phyloP scores from a whole-genome alignment of 768 basidiomycete species.

The Kwoniella botswanensis region DNA sequence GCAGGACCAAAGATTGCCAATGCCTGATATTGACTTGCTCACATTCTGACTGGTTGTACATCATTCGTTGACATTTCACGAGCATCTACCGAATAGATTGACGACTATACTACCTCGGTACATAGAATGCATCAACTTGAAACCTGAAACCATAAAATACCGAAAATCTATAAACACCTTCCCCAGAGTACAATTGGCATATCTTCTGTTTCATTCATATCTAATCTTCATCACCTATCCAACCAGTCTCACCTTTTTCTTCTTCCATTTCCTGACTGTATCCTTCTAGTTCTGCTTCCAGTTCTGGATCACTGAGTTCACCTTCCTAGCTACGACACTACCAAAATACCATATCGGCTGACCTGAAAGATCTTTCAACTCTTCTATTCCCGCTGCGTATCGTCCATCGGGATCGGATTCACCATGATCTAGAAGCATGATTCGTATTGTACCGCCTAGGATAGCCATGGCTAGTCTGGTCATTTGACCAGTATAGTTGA shows the following conservation, averaged over 20 bases:
- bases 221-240: not conserved
- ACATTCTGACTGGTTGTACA: too few species aligned
- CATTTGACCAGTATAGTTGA: slow-evolving; percentile 18
- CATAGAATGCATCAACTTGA: too few species aligned
- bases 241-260: not conserved
- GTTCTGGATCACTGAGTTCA: slow-evolving; percentile 1
- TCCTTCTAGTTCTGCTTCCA: not conserved
- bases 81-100: too few species aligned
- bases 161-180: too few species aligned
- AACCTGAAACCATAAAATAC: too few species aligned
- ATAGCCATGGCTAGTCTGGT: slow-evolving; percentile 16
- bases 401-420: slow-evolving; percentile 12
- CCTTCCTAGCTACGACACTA: slow-evolving; percentile 12
- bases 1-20: too few species aligned
- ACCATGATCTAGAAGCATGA: slow-evolving; percentile 20
- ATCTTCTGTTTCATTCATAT: too few species aligned
- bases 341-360: slow-evolving; percentile 18
- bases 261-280: not conserved
- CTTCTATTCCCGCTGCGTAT: slow-evolving; percentile 16
- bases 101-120: too few species aligned
- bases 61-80: too few species aligned
- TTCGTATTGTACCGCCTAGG: slow-evolving; percentile 15
- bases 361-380: slow-evolving; percentile 13
- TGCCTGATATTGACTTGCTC: too few species aligned
- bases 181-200: too few species aligned